phyloP scores from a whole-genome alignment of 148 eudicot species.

The Heliamphora exappendiculata region DNA sequence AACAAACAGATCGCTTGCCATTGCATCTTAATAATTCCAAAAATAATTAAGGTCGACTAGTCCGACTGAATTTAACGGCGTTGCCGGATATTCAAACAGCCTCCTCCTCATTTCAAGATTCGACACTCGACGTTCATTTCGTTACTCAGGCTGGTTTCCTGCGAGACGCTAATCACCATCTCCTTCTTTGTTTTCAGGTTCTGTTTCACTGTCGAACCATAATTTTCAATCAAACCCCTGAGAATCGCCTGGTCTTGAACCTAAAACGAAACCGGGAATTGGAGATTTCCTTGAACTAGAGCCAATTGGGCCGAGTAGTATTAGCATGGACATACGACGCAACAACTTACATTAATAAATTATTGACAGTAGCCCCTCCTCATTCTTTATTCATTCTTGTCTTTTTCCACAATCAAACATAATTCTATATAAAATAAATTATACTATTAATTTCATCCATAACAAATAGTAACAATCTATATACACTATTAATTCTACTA shows the following conservation, averaged over 20 bases:
- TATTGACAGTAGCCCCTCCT: too few relatives aligned
- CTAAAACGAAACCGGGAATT: conserved; percentile 13
- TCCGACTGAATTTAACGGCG: conserved; percentile 38
- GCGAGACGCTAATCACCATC: conserved; percentile 36
- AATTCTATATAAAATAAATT: too few relatives aligned
- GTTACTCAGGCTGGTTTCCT: conserved; percentile 44
- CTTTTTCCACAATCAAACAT: too few relatives aligned
- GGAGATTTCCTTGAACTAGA: conserved; percentile 23
- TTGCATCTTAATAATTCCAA: conserved; percentile 40
- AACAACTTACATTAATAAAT: too few relatives aligned
- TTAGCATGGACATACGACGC: conserved; percentile 1
- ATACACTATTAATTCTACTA: too few relatives aligned
- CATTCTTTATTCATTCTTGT: too few relatives aligned
- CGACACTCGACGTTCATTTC: conserved; percentile 50
- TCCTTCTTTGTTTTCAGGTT: conserved; percentile 33
- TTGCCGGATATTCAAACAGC: conserved; percentile 38
- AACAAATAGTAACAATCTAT: too few relatives aligned
- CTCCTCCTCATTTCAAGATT: conserved; percentile 36
- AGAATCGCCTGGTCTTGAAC: conserved; percentile 41
- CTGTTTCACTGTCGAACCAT: conserved; percentile 33
- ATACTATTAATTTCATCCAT: too few relatives aligned
- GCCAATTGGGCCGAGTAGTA: conserved; percentile 14
- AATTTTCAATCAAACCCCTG: conserved; percentile 38
- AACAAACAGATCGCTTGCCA: too few relatives aligned
- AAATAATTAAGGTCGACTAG: conserved; percentile 40